Evolutionary conservation across 1,284 basidiomycete species (phyloP), one percentile per base, ranked within the genome.

Genomic region (Rhodotorula sp.): DNA sequence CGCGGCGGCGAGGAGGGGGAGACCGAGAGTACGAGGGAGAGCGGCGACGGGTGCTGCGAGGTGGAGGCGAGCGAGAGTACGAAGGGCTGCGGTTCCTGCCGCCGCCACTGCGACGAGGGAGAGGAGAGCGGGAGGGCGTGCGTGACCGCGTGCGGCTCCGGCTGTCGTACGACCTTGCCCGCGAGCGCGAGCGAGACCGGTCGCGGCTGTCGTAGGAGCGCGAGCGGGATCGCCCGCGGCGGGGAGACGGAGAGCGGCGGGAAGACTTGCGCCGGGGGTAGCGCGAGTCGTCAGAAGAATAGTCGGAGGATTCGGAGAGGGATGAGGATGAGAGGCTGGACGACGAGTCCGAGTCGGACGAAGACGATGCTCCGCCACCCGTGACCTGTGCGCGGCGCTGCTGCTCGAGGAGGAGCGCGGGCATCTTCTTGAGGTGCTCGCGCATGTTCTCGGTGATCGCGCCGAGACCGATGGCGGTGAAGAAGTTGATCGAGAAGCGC

Each of bases 361-460:
- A 60, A 11, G 59, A 84, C 84, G 90, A 87, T 1, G 89, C 48
- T 19, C 89, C 49, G 8, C 74, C 79, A 15, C 72, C 76, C 52
- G 77, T 65, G 48, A 80, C 78, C 17, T 77, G 76, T 27, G 34
- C 36, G 56, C 91, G 89, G 24, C 92, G 88, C 81, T 97, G 93
- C 78, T 94, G 93, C 60, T 57, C 86, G 59, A 61, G 47, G 58
- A 62, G 66, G 59, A 67, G 51, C 39, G 51, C 27, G 27, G 68
- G 62, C 83, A 86, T 68, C 77, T 90, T 90, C 84, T 93, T 93
- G 67, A 99, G 84, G 79, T 94, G 93, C 79, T 94, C 92, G 78
- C 95, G 86, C 95, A 99, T 98, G 44, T 90, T 90, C 80, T 99
- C 95, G 0, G 95, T 99, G 68, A 97, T 81, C 15, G 86, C 85